These are phyloP conservation scores for Penicillium sp. DNA, from an alignment of 2,329 filamentous ascomycete species.

Conservation along the genomic window DNA sequence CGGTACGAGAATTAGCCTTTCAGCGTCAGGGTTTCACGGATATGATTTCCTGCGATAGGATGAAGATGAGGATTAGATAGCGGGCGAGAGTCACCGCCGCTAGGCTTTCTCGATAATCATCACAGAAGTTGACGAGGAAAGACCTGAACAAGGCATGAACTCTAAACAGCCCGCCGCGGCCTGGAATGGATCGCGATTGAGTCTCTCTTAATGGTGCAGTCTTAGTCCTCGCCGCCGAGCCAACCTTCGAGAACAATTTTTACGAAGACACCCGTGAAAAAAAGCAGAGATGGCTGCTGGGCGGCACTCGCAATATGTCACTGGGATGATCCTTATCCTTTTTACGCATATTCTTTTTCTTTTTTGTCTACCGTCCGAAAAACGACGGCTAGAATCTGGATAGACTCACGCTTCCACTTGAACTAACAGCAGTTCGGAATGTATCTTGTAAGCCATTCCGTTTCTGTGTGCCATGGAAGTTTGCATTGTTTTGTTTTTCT, in stretches of 20 bases:
- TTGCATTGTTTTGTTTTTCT: slow-evolving; percentile 1
- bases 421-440: neutral
- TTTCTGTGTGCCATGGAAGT: neutral
- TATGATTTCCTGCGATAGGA: slow-evolving; percentile 20
- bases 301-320: slow-evolving; percentile 18
- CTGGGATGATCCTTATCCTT: neutral
- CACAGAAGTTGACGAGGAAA: slow-evolving; percentile 14
- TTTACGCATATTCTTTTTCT: slow-evolving; percentile 1
- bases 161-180: neutral
- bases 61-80: slow-evolving; percentile 17
- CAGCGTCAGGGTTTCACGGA: slow-evolving; percentile 22
- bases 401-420: slow-evolving; percentile 12
- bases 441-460: neutral
- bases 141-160: neutral
- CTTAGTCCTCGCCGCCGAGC: neutral
- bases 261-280: slow-evolving; percentile 2
- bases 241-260: slow-evolving; percentile 11
- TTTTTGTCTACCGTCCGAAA: slow-evolving; percentile 14
- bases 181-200: neutral
- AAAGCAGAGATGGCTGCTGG: slow-evolving; percentile 21
- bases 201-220: neutral
- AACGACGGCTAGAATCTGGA: slow-evolving; percentile 19
- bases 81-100: slow-evolving; percentile 16
- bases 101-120: slow-evolving; percentile 18
- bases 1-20: slow-evolving; percentile 26